Conservation (phyloP, 2,329 filamentous ascomycete species). For the Talaromyces sp. region DNA sequence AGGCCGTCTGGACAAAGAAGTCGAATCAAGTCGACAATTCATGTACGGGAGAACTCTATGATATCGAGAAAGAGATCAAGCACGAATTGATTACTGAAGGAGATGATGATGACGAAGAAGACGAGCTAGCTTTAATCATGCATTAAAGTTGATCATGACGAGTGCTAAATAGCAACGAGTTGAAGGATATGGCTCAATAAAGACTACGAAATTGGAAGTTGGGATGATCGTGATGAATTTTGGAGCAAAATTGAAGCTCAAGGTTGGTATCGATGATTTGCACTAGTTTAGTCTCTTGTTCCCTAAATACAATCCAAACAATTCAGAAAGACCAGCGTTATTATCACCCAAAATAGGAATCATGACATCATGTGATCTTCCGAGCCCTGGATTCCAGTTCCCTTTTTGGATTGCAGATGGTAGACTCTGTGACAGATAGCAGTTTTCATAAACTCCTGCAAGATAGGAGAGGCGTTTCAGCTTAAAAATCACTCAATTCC, state of each 20-base stretch:
- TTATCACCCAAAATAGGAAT: not conserved
- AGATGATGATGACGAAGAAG: not conserved
- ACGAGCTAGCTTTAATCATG: not conserved
- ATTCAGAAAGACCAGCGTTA: not conserved
- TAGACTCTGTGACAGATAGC: not conserved
- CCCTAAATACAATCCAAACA: not conserved
- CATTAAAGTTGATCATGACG: not conserved
- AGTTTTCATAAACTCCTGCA: not conserved
- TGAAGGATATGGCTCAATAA: not conserved
- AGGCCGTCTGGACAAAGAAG: conserved; percentile 10
- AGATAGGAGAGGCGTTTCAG: not conserved
- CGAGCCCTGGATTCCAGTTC: not conserved
- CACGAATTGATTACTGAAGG: not conserved
- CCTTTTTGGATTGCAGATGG: not conserved
- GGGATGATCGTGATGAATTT: not conserved
- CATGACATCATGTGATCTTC: not conserved
- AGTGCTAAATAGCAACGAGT: not conserved
- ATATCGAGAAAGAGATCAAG: not conserved
- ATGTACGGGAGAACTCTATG: not conserved
- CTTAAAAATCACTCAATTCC: not conserved
- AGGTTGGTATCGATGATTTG: not conserved
- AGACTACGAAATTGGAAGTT: not conserved
- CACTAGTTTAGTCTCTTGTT: not conserved
- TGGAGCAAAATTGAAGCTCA: not conserved
- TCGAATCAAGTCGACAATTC: not conserved